A percentile compares a stretch with the other conserved stretches of the same genome.
phyloP scores from a whole-genome alignment of 805 yeast species.

The Ogataea naganishii region DNA sequence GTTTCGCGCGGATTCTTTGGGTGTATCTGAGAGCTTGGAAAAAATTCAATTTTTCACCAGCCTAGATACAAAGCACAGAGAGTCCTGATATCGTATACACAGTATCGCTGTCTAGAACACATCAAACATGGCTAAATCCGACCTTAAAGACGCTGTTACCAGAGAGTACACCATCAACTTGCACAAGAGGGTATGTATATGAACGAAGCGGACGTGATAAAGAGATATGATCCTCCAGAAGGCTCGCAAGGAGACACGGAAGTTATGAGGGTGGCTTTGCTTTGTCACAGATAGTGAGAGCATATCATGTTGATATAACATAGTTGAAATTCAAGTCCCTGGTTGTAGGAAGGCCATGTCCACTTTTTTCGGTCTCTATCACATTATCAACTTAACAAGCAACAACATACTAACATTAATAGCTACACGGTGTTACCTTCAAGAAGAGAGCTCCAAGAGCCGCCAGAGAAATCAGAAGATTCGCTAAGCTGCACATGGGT shows the following conservation, averaged over 20 bases:
- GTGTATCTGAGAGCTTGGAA: neutral
- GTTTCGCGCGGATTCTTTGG: conserved; percentile 1
- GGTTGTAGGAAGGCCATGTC: too few relatives aligned
- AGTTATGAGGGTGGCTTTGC: too few relatives aligned
- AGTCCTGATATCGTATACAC: too few relatives aligned
- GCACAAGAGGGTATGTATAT: conserved; percentile 90
- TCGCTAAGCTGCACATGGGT: conserved; percentile 98
- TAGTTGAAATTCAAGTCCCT: too few relatives aligned
- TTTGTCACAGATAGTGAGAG: too few relatives aligned
- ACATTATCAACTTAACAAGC: too few relatives aligned
- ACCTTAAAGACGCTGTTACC: conserved; percentile 98
- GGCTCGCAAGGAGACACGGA: neutral
- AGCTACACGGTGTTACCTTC: conserved; percentile 98
- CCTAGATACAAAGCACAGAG: conserved; percentile 1
- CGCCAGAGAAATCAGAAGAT: conserved; percentile 97
- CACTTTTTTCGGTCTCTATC: too few relatives aligned
- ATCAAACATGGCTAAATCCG: conserved; percentile 33
- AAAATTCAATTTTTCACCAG: conserved; percentile 1
- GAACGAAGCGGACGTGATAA: neutral
- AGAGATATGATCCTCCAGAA: neutral
- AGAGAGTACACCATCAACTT: conserved; percentile 99
- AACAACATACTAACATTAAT: conserved; percentile 12
- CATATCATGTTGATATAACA: too few relatives aligned
- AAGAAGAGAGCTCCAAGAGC: conserved; percentile 99
- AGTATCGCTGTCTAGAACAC: neutral